phyloP scores from a whole-genome alignment of 805 yeast genomes.

The Monosporozyma unispora region DNA sequence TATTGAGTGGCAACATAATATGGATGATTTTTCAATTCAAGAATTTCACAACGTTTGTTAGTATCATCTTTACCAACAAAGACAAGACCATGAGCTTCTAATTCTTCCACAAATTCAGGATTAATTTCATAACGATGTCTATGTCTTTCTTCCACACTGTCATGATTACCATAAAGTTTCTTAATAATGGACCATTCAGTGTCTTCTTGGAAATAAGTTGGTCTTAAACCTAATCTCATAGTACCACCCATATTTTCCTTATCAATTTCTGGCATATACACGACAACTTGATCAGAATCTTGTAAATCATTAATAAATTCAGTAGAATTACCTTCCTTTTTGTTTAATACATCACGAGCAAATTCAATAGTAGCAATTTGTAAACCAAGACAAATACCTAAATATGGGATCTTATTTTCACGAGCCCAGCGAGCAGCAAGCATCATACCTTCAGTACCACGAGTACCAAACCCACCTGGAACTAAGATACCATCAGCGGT shows the following conservation, averaged over 20 bases:
- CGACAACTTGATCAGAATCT: slow-evolving; percentile 61
- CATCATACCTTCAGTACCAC: slow-evolving; percentile 98
- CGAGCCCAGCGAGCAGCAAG: slow-evolving; percentile 98
- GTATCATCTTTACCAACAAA: slow-evolving; percentile 93
- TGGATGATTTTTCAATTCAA: slow-evolving; percentile 80
- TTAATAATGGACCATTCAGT: slow-evolving; percentile 63
- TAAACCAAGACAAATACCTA: slow-evolving; percentile 96
- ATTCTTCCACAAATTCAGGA: slow-evolving; percentile 62
- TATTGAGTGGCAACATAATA: slow-evolving; percentile 93
- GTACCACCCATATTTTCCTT: slow-evolving; percentile 96
- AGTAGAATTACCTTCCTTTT: slow-evolving; percentile 61
- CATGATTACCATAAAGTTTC: slow-evolving; percentile 66
- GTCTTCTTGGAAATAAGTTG: slow-evolving; percentile 67
- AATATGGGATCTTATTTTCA: slow-evolving; percentile 83
- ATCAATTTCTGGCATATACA: slow-evolving; percentile 98
- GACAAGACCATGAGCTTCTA: slow-evolving; percentile 71
- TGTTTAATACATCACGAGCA: slow-evolving; percentile 69
- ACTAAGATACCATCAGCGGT: slow-evolving; percentile 94
- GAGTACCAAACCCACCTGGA: slow-evolving; percentile 96
- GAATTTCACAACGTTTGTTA: slow-evolving; percentile 86
- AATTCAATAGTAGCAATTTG: slow-evolving; percentile 95
- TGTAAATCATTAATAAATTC: slow-evolving; percentile 64
- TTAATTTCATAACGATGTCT: slow-evolving; percentile 97
- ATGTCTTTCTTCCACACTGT: slow-evolving; percentile 80
- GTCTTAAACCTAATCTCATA: slow-evolving; percentile 94